Evolutionary conservation across 2,329 filamentous ascomycete genomes (phyloP).

Genomic region (Talaromyces islandicus): DNA sequence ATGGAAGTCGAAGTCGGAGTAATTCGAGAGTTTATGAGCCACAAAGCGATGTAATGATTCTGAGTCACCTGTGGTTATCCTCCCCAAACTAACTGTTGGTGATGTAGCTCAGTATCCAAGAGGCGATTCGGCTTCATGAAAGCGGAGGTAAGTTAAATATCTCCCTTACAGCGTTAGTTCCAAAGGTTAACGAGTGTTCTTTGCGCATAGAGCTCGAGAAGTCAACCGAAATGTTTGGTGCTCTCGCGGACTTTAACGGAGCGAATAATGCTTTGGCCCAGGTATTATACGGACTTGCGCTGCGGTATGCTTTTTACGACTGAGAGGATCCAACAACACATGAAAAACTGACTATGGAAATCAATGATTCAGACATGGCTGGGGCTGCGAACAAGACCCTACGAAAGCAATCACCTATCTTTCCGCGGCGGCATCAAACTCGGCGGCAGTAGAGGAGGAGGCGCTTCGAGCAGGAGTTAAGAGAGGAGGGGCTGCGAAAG

Average conservation of each 20-base stretch:
- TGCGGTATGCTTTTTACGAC: constrained; percentile 58
- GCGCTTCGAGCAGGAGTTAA: constrained; percentile 82
- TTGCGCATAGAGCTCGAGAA: constrained; percentile 54
- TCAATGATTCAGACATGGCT: constrained; percentile 67
- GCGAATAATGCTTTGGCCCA: constrained; percentile 91
- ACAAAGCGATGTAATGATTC: constrained; percentile 30
- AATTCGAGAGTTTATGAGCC: constrained; percentile 23
- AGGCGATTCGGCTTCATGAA: constrained; percentile 93
- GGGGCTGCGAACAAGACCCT: constrained; percentile 74
- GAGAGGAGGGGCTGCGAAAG: constrained; percentile 90
- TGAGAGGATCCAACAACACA: constrained; percentile 4
- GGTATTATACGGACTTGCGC: constrained; percentile 87
- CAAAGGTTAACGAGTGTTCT: constrained; percentile 11
- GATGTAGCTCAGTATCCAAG: constrained; percentile 65
- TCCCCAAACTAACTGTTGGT: neutral
- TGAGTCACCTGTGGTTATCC: too few species aligned
- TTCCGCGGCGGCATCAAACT: constrained; percentile 82
- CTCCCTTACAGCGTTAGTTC: neutral
- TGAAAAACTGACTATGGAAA: neutral
- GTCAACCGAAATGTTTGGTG: constrained; percentile 80
- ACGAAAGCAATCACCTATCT: constrained; percentile 75
- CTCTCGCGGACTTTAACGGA: constrained; percentile 74
- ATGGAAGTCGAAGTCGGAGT: constrained; percentile 31
- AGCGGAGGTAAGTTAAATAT: constrained; percentile 50
- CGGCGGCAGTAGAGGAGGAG: constrained; percentile 76